Evolutionary conservation across 345 rosid species (phyloP).

Genomic region (Syzygium oleosum): DNA sequence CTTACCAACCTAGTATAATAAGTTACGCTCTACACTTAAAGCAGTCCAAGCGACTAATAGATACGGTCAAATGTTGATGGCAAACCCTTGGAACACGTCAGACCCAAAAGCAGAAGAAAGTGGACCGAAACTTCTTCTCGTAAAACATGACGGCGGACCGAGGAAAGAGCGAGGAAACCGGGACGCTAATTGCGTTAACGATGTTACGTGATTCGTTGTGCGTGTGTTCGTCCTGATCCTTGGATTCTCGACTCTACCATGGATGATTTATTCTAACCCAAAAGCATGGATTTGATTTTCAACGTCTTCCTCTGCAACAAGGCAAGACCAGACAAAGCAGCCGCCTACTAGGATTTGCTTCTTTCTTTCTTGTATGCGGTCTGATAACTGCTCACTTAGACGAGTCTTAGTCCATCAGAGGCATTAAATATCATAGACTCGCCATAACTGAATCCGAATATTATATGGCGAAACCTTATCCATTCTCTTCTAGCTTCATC

Average conservation of each 20-base stretch:
- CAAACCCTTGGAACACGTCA: background rate
- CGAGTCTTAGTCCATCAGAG: background rate
- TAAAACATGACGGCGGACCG: background rate
- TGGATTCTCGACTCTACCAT: background rate
- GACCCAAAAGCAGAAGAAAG: background rate
- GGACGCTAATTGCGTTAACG: background rate
- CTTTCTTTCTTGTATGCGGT: background rate
- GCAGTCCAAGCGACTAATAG: background rate
- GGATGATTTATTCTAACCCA: background rate
- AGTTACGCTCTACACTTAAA: background rate
- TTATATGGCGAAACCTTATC: background rate
- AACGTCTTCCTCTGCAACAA: background rate
- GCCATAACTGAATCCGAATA: background rate
- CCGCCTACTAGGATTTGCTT: background rate
- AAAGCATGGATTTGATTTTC: constrained; percentile 9
- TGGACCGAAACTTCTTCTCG: background rate
- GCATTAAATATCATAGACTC: background rate
- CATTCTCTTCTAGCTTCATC: background rate
- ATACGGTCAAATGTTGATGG: background rate
- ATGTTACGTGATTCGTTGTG: background rate
- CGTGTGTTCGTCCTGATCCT: background rate
- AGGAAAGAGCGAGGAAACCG: background rate
- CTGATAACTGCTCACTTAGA: background rate
- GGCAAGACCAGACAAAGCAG: background rate
- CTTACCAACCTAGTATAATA: background rate